Evolutionary conservation across 306 rosid genomes (phyloP).

Genomic region (Vicia faba): DNA sequence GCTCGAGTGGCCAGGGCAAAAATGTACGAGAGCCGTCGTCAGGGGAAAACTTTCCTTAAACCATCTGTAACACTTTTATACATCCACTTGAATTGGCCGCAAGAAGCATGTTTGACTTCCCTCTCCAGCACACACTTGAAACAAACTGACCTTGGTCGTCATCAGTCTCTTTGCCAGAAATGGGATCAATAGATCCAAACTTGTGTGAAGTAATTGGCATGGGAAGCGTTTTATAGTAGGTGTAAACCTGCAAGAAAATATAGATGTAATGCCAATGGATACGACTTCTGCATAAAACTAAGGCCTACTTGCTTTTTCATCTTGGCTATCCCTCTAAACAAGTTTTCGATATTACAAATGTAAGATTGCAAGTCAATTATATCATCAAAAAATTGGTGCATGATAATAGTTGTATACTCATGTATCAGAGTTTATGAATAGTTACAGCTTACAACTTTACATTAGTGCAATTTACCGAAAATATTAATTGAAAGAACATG

Average conservation of each 20-base stretch:
- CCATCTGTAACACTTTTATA: conserved; percentile 80
- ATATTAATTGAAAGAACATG: conserved; percentile 7
- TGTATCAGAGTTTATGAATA: conserved; percentile 9
- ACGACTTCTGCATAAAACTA: conserved; percentile 9
- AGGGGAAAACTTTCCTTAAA: conserved; percentile 45
- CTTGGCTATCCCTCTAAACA: conserved; percentile 10
- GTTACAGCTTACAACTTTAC: conserved; percentile 5
- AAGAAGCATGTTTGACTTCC: conserved; percentile 79
- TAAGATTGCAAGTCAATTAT: conserved; percentile 5
- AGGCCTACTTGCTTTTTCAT: conserved; percentile 13
- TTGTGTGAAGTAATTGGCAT: conserved; percentile 85
- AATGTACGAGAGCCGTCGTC: conserved; percentile 21
- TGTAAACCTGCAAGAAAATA: conserved; percentile 65
- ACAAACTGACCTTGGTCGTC: conserved; percentile 86
- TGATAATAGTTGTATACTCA: conserved; percentile 2
- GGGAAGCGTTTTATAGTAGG: conserved; percentile 80
- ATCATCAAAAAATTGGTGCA: not conserved
- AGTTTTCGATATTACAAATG: not conserved
- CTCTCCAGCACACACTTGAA: conserved; percentile 96
- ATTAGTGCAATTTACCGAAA: conserved; percentile 26
- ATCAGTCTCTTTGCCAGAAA: conserved; percentile 82
- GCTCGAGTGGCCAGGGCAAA: conserved; percentile 35
- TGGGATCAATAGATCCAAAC: conserved; percentile 83
- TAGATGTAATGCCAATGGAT: conserved; percentile 2
- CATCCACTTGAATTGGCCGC: conserved; percentile 95